These are phyloP conservation scores for Ceratobasidium sp. DNA, from an alignment of 1,284 basidiomycete genomes.

Conservation along the genomic window DNA sequence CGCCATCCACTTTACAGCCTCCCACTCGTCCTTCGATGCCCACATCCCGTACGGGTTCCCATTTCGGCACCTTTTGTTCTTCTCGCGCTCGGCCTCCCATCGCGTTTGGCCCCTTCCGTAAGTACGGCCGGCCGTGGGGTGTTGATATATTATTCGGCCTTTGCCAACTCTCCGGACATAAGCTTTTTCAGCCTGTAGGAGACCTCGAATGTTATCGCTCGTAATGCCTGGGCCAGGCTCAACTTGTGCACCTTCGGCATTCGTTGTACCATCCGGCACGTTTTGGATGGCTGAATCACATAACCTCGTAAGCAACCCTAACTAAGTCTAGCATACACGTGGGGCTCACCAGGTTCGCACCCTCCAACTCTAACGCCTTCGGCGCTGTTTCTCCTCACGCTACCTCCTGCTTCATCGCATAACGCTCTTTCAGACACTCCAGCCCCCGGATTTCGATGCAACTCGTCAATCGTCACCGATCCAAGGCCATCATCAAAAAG, in stretches of 20 bases:
- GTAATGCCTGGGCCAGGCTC: neutral
- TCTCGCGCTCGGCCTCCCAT: neutral
- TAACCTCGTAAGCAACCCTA: neutral
- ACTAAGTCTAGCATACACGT: neutral
- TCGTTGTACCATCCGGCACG: neutral
- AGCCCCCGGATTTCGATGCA: no score
- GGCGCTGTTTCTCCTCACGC: neutral
- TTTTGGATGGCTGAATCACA: neutral
- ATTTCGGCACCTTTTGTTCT: neutral
- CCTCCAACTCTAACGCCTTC: neutral
- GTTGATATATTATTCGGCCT: constrained; percentile 17
- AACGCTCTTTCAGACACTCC: no score
- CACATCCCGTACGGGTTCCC: constrained; percentile 30
- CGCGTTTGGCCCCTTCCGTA: neutral
- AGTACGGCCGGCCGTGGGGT: constrained; percentile 7
- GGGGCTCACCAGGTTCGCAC: neutral
- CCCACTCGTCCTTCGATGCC: constrained; percentile 13
- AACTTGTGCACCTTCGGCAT: neutral
- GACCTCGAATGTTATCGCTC: neutral
- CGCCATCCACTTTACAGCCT: constrained; percentile 18
- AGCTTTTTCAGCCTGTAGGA: neutral
- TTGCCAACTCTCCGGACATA: constrained; percentile 13
- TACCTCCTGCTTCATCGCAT: no score
- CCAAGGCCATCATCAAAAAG: no score
- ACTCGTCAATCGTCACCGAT: no score